Base-by-base conservation (phyloP, 1,284 basidiomycete species). In the Ganoderma multipileum region DNA sequence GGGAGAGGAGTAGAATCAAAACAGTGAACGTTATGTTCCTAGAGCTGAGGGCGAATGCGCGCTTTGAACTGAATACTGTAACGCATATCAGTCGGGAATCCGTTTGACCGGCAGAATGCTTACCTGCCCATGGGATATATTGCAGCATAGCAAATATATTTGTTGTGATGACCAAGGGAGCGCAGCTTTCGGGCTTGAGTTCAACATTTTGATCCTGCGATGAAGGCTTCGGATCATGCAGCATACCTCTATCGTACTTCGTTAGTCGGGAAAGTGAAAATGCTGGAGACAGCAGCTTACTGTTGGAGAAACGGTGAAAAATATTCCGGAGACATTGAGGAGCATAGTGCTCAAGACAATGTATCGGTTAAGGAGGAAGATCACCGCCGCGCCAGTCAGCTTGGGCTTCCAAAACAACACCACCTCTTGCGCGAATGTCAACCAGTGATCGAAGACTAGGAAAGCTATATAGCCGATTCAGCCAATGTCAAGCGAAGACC, bases 51-150 rank as follows among this genome's bases (percentile, higher is more conserved):
- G 65, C 65, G 18, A 12, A 66, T 18, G 54, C 60, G 11, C 65
- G 60, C 14, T 47, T 23, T 14, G 44, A 54, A 4, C 52, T 38
- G 54, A 66, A 66, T 16, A 30, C 65, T 66, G 30, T 20, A 12
- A 23, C 20, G 1, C 5, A 38, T 18, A 20, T 26, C 5, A 41
- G 38, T 16, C 7, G 8, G 9, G 47, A 6, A 12, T 30, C 18
- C 6, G 11, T 26, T 23, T 20, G 38, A 9, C 9, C 2, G 8
- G 14, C 18, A 23, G 14, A 9, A 16, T 47, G 23, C 60, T 55
- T 36, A 62, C 65, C 52, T 9, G 65, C 65, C 65, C 65, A 66
- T 3, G 61, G 60, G 8, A 66, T 12, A 16, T 66, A 66, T 23
- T 66, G 64, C 38, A 66, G 5, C 36, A 42, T 38, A 8, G 52